phyloP scores from a whole-genome alignment of 257 asterid species.

The Osmanthus fragrans region DNA sequence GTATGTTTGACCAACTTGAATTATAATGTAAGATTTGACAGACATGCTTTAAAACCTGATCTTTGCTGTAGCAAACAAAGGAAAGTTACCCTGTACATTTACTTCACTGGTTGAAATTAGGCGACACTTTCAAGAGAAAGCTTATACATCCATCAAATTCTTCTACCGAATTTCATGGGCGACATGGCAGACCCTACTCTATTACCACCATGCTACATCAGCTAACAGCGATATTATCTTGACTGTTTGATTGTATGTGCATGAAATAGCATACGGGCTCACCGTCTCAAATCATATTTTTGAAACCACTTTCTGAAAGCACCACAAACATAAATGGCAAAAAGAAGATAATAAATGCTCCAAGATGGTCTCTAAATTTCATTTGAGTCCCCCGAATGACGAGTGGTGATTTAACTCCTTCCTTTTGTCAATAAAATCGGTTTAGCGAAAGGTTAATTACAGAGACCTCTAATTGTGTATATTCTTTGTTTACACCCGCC shows the following conservation, averaged over 20 bases:
- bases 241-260: neutral
- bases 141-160: neutral
- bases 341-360: too few species aligned
- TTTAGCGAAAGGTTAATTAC: neutral
- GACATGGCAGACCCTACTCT: neutral
- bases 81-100: neutral
- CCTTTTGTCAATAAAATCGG: neutral
- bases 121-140: neutral
- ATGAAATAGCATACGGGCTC: neutral
- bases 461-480: neutral
- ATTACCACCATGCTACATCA: neutral
- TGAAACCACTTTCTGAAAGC: neutral
- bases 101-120: neutral
- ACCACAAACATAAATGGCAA: too few species aligned
- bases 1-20: too few species aligned
- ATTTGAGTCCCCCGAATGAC: neutral
- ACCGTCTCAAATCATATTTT: neutral
- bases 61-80: neutral
- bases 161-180: neutral
- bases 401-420: neutral
- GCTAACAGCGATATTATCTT: neutral
- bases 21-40: too few species aligned
- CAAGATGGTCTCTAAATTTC: neutral
- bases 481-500: too few species aligned
- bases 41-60: too few species aligned